Evolutionary conservation across 768 basidiomycete genomes (phyloP).

Genomic region (Termitomyces sp.): DNA sequence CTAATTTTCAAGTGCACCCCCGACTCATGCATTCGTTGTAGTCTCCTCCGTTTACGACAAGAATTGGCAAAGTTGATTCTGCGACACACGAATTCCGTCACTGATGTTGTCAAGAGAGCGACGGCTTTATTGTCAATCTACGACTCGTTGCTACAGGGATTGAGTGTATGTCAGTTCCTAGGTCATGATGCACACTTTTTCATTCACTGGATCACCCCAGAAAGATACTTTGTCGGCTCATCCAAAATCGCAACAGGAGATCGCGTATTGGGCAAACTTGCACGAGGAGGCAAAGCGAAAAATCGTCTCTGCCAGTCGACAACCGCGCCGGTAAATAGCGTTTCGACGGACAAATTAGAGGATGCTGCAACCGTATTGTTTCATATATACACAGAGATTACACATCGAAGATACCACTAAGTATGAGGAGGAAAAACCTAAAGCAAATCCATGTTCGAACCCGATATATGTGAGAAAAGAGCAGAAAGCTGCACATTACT

Average conservation of each 20-base stretch:
- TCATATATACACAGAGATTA: slow-evolving; percentile 7
- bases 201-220: slow-evolving; percentile 26
- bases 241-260: slow-evolving; percentile 80
- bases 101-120: slow-evolving; percentile 54
- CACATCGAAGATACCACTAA: not conserved
- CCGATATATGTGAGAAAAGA: not conserved
- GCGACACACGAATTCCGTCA: slow-evolving; percentile 64
- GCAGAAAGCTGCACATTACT: not conserved
- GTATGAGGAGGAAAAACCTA: not conserved
- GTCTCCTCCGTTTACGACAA: slow-evolving; percentile 78
- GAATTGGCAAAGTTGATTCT: slow-evolving; percentile 76
- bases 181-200: not conserved
- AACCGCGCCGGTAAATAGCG: slow-evolving; percentile 9
- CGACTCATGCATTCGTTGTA: slow-evolving; percentile 22
- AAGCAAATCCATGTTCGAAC: not conserved
- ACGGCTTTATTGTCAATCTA: slow-evolving; percentile 71
- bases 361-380: not conserved
- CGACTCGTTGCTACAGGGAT: slow-evolving; percentile 66
- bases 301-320: slow-evolving; percentile 41
- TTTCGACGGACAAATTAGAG: not conserved
- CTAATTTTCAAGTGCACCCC: not conserved
- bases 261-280: slow-evolving; percentile 80
- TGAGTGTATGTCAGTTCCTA: slow-evolving; percentile 53
- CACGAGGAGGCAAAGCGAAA: slow-evolving; percentile 74
- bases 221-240: slow-evolving; percentile 70